phyloP scores from a whole-genome alignment of 2,329 filamentous ascomycete species.

The Chalara sp. region DNA sequence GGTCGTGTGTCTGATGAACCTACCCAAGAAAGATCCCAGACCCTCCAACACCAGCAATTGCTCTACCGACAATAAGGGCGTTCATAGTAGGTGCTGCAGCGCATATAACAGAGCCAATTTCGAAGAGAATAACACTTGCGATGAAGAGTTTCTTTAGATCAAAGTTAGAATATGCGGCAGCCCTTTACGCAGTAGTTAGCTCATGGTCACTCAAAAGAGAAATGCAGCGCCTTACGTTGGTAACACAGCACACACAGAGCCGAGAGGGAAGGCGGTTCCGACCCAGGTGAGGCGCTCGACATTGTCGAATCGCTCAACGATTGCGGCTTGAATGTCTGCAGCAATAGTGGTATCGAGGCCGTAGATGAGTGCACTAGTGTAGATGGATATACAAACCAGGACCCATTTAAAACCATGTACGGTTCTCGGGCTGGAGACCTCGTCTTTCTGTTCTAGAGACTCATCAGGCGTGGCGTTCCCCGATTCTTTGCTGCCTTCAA shows the following conservation, averaged over 20 bases:
- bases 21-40: slow-evolving; percentile 32
- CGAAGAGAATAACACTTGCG: slow-evolving; percentile 10
- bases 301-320: slow-evolving; percentile 30
- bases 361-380: too few relatives aligned
- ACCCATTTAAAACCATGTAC: too few relatives aligned
- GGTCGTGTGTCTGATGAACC: neutral
- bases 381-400: too few relatives aligned
- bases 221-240: too few relatives aligned
- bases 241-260: slow-evolving; percentile 4
- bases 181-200: too few relatives aligned
- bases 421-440: too few relatives aligned
- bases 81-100: slow-evolving; percentile 25
- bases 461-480: too few relatives aligned
- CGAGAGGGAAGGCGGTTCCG: slow-evolving; percentile 32
- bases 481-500: too few relatives aligned
- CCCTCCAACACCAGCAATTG: slow-evolving; percentile 27
- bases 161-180: too few relatives aligned
- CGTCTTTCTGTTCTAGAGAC: too few relatives aligned
- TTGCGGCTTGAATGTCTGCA: slow-evolving; percentile 36
- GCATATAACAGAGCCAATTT: slow-evolving; percentile 21
- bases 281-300: slow-evolving; percentile 34
- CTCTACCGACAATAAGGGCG: slow-evolving; percentile 38
- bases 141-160: slow-evolving; percentile 15
- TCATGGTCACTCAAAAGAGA: too few relatives aligned
- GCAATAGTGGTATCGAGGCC: slow-evolving; percentile 25